A percentile compares a stretch with the other conserved stretches of the same genome.
Conservation (phyloP, 2,329 filamentous ascomycete species). For the Curvularia verruculosa region DNA sequence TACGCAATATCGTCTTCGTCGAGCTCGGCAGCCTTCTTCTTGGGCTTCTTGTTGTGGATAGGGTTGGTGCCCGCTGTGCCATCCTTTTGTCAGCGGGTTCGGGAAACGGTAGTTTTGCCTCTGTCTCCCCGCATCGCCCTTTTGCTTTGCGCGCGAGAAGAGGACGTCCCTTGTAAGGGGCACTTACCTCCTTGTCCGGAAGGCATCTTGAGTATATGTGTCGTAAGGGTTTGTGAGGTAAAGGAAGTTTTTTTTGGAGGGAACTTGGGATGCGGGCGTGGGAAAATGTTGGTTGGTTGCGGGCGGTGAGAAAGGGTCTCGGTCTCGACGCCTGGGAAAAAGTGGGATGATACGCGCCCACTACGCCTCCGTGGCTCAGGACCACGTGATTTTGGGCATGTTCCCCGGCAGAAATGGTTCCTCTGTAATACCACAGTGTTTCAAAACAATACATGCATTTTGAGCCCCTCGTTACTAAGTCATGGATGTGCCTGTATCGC, state of each 20-base stretch:
- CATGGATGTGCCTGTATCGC: neutral
- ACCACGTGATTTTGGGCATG: constrained; percentile 3
- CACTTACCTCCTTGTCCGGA: constrained; percentile 58
- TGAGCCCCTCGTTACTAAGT: neutral
- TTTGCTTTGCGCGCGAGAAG: neutral
- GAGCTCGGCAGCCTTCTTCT: constrained; percentile 76
- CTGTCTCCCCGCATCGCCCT: constrained; percentile 7
- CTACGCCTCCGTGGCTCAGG: neutral
- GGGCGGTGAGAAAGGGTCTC: constrained; percentile 29
- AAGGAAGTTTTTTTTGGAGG: neutral
- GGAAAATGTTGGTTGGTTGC: constrained; percentile 22
- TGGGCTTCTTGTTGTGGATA: constrained; percentile 77
- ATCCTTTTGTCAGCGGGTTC: constrained; percentile 29
- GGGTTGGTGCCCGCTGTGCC: constrained; percentile 59
- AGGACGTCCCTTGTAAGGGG: neutral
- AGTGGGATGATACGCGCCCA: constrained; percentile 20
- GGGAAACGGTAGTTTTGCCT: neutral
- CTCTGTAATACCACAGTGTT: neutral
- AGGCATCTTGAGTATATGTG: constrained; percentile 51
- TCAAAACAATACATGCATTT: neutral
- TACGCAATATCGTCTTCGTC: constrained; percentile 87
- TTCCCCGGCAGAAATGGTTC: neutral
- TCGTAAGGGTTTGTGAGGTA: neutral
- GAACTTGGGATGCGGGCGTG: constrained; percentile 15
- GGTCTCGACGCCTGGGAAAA: constrained; percentile 16